Evolutionary conservation across 2,329 filamentous ascomycete species (phyloP), one percentile per base, ranked within the genome.

Genomic region (Alternaria ethzedia): DNA sequence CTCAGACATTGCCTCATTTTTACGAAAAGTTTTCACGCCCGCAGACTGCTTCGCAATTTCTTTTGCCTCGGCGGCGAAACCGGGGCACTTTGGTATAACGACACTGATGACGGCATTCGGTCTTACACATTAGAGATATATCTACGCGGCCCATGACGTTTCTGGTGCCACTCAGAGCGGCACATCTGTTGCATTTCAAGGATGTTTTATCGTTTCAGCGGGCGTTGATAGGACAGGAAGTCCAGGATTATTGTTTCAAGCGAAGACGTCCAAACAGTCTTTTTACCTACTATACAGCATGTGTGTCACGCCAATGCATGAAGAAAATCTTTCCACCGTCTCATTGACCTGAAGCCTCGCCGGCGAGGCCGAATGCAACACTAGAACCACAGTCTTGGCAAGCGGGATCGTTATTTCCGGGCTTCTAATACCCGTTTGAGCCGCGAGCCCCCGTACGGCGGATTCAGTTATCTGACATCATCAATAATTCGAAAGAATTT

Each of bases 41-140:
- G 57, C 57, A 64, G 54, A 54, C 32, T 59, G 61, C 51, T 55
- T 63, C 62, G 54, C 63, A 60, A 55, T 55, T 45, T 54, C 44
- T 45, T 50, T 28, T 45, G 51, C 56, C 45, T 36, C 9, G 49
- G 49, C 46, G 60, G 62, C 54, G 41, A 55, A 52, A 46, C 28
- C 57, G 54, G 21, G 49, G 50, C 59, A 54, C 47, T 50, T 45
- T 9, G 58, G 61, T 50, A 60, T 69, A 62, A 68, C 67, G 67
- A 64, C 49, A 58, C 54, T 64, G 61, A 69, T 63, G 61, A 69
- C 46, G 46, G 62, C 65, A 65, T 67, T 49, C 51, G 44, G 41
- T 57, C 41, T 23, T 52, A 61, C 43, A 41, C 32, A 32, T 49
- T 46, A 44, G 51, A 41, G 49, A 52, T 52, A 30, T 50, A 45